Evolutionary conservation across 177 flowering plant species (phyloP), one percentile per base, ranked within the genome.

Genomic region (Vitis hybrid): DNA sequence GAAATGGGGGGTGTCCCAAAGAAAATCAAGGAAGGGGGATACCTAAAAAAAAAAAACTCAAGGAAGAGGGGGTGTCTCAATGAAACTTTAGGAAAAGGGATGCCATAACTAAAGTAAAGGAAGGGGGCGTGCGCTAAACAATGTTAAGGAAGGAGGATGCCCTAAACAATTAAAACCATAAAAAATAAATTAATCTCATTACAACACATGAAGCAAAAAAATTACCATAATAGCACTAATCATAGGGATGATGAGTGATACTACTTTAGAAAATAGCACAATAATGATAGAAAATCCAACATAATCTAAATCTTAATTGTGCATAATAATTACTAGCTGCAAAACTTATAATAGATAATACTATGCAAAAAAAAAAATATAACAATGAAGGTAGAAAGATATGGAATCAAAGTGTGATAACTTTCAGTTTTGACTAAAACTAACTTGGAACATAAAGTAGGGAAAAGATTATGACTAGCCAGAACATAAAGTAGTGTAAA

Each of bases 401-500:
- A 12, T n/a, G 52, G 15, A 63, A 6, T 63, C 52, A 21, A 63
- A 32, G 2, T 35, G 15, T 11, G 46, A 11, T 40, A 32, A 63
- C 7, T 14, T 32, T 0, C 12, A n/a, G 6, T 57, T 10, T 4
- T 19, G 40, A 10, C 11, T 21, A 60, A 64, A 14, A 85, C 95
- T 83, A 52, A 93, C 97, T 21, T 21, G 24, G 24, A 21, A 21
- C 24, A 21, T 21, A 21, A 21, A 21, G 24, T 21, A 21, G 24
- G 24, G 2, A 21, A 21, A 21, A 21, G 24, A 21, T 21, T 21
- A 0, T 21, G 24, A 21, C 24, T 1, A 21, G 0, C 97, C 97
- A 67, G 91, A 86, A 74, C 89, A 90, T 52, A 93, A 86, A 74
- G 94, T 94, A 64, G 83, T 74, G 82, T 96, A 93, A 77, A 93